Base-by-base conservation (phyloP, 2,329 filamentous ascomycete species). In the Cytospora piceicola region DNA sequence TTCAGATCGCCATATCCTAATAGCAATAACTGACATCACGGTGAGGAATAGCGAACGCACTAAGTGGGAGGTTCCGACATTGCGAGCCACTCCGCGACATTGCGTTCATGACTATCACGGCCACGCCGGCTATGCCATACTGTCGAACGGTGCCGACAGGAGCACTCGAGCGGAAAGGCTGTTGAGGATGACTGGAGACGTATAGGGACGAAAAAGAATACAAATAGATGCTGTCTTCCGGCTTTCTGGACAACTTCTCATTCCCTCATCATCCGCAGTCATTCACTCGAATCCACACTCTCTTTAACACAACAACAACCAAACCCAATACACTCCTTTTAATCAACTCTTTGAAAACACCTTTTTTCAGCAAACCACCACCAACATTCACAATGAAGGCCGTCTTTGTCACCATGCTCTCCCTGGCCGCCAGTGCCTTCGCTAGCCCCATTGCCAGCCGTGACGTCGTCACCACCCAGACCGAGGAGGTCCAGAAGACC, bases 341-440 rank as follows among this genome's bases (percentile, higher is more conserved):
- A 42, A 42, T 7, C 39, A 42, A 42, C 39, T 42, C n/a, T 60
- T 27, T 39, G 51, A 55, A 29, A 54, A 27, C 27, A 36, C 53
- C 53, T 63, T 51, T 57, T 63, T 49, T 63, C 46, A 63, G 49
- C 53, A 63, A 22, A 49, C 39, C 36, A n/a, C n/a, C 53, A n/a
- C 46, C 52, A 49, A 63, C 34, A 36, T 24, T 64, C 68, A 72
- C 69, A 70, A 72, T 72, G 71, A 71, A 72, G 70, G 64, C 70
- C 61, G 49, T 62, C 57, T 70, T 72, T 64, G 61, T 71, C 61
- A 49, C 70, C 64, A 67, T 72, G 65, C 59, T 70, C 64, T 51
- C 70, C 53, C 65, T 72, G 42, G 71, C 70, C 69, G 67, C 64
- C 59, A 68, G 70, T 51, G 70, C 66, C 63, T 56, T 72, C 22